Evolutionary conservation across 2,329 filamentous ascomycete genomes (phyloP).

Genomic region (Didymella segeticola): DNA sequence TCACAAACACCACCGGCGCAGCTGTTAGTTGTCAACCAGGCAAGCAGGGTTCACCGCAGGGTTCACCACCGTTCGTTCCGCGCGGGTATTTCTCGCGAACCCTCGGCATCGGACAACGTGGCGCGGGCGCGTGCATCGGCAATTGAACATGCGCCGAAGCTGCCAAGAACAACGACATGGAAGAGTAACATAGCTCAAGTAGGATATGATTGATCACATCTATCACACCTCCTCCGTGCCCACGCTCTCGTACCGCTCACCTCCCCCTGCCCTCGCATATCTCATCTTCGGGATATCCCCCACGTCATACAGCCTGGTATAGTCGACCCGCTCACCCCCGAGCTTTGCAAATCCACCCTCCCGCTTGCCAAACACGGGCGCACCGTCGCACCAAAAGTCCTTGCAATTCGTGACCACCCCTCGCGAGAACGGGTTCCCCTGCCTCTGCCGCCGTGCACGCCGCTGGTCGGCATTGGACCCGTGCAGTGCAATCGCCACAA

Average conservation of each 20-base stretch:
- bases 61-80: slow-evolving; percentile 11
- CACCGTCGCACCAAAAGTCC: slow-evolving; percentile 95
- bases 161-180: not conserved
- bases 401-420: slow-evolving; percentile 88
- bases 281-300: slow-evolving; percentile 84
- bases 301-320: slow-evolving; percentile 86
- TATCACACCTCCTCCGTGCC: slow-evolving; percentile 39
- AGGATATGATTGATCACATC: no score
- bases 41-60: slow-evolving; percentile 8
- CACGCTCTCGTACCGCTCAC: slow-evolving; percentile 67
- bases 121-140: slow-evolving; percentile 5
- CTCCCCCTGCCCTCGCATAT: slow-evolving; percentile 51
- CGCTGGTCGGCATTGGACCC: slow-evolving; percentile 63
- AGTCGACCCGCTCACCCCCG: slow-evolving; percentile 81
- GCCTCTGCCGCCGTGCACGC: slow-evolving; percentile 44
- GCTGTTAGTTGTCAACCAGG: slow-evolving; percentile 17
- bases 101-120: slow-evolving; percentile 24
- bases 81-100: slow-evolving; percentile 30
- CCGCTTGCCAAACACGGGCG: slow-evolving; percentile 77
- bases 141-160: slow-evolving; percentile 12
- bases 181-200: no score
- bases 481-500: slow-evolving; percentile 86
- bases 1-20: slow-evolving; percentile 3
- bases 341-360: slow-evolving; percentile 78
- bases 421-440: slow-evolving; percentile 82